Base-by-base conservation (phyloP, 129 eudicot genomes). In the Chrysanthemum seticuspe region DNA sequence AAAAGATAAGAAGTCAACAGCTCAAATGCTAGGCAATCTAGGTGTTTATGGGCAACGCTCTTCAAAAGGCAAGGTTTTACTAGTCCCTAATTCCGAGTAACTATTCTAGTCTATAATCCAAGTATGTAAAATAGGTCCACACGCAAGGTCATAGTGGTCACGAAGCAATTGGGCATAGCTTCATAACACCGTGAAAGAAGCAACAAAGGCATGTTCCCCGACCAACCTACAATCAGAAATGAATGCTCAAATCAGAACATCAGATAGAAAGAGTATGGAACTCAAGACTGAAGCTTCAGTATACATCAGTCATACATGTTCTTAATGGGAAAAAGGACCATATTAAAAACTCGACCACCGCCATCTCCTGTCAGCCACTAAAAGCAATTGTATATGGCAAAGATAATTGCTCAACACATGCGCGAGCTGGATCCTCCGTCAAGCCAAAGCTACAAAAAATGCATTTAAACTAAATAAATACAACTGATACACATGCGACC, bases 191-290 rank as follows among this genome's bases (percentile, higher is more conserved):
- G 70, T 73, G 78, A 79, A 67, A 21, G 74, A 78, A 73, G 83
- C 74, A 66, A 74, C 74, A 73, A 56, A 72, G 10, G 74, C 79
- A 65, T 15, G 70, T 68, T 67, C 80, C 80, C 74, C 79, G 54
- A 74, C 68, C 84, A 67, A 80, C 84, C 84, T 80, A 75, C 84
- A 80, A 80, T 69, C 80, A 80, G 76, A 68, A 80, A 80, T 80
- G 73, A 64, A 80, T 70, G 77, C 80, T 56, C 73, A 19, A 54
- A 80, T 80, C 80, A 75, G 77, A 75, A 74, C 80, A 75, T 64
- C 65, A 74, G 62, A 49, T 68, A 67, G 25, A 74, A 73, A 66
- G 67, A n/a, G 13, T 49, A 79, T 57, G 73, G 73, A 65, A 78
- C 78, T 68, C 75, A 53, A 74, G 74, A 67, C 63, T 45, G 34